A percentile compares a stretch with the other conserved stretches of the same genome.
phyloP scores from a whole-genome alignment of 2,329 filamentous ascomycete species.

The Pseudogymnoascus sp. region DNA sequence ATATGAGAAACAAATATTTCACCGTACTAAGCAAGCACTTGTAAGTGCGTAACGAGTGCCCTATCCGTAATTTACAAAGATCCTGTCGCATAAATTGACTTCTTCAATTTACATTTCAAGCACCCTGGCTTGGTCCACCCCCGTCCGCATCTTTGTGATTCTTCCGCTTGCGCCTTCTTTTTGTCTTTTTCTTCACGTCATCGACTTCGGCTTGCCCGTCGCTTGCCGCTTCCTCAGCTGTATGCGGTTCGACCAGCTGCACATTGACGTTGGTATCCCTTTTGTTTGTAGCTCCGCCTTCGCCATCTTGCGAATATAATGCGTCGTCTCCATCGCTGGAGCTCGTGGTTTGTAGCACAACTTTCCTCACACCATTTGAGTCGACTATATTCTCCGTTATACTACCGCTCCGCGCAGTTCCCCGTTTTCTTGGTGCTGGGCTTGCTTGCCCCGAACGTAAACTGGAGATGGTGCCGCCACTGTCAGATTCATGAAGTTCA shows the following conservation, averaged over 20 bases:
- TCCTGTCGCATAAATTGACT: background rate
- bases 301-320: background rate
- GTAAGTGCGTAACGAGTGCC: background rate
- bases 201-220: background rate
- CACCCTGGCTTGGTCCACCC: background rate
- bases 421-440: conserved; percentile 32
- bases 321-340: conserved; percentile 17
- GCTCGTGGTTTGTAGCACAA: conserved; percentile 62
- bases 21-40: background rate
- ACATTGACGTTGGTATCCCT: background rate
- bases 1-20: background rate
- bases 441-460: conserved; percentile 24
- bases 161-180: conserved; percentile 5
- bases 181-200: conserved; percentile 6
- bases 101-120: background rate
- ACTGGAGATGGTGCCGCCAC: conserved; percentile 19
- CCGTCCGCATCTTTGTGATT: background rate
- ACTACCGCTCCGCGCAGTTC: conserved; percentile 59
- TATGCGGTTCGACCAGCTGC: background rate
- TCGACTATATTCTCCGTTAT: conserved; percentile 75
- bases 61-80: background rate
- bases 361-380: conserved; percentile 63
- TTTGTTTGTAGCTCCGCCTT: background rate
- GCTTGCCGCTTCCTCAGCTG: background rate
- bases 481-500: conserved; percentile 2